phyloP scores from a whole-genome alignment of 495 filamentous ascomycete species.

The Pyronema domesticum region DNA sequence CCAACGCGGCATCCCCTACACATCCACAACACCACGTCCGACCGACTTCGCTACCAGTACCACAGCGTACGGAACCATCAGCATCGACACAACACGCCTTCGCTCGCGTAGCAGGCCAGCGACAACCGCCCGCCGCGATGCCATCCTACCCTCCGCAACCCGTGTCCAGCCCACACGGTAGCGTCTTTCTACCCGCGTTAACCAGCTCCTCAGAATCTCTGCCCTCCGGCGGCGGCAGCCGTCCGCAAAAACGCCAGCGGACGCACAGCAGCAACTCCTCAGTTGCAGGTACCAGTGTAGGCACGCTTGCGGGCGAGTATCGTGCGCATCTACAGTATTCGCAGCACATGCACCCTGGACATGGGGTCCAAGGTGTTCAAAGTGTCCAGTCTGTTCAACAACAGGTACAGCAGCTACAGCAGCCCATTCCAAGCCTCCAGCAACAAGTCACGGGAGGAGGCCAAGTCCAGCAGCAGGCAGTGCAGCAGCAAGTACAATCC shows the following conservation, averaged over 20 bases:
- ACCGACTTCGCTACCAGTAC: too few species aligned
- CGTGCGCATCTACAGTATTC: conserved; percentile 14
- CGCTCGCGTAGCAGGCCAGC: neutral
- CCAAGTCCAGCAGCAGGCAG: neutral
- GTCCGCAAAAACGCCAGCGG: conserved; percentile 19
- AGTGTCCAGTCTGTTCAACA: neutral
- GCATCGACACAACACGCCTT: neutral
- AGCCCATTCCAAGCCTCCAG: conserved; percentile 8
- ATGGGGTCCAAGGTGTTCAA: conserved; percentile 1
- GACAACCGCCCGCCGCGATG: neutral
- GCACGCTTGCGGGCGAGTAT: conserved; percentile 13
- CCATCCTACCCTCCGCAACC: neutral
- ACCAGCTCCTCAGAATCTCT: neutral
- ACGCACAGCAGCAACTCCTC: conserved; percentile 12
- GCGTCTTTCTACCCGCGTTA: neutral
- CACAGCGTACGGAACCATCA: too few species aligned
- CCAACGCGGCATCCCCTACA: too few species aligned
- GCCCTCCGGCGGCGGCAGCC: conserved; percentile 7
- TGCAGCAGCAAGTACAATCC: conserved; percentile 11
- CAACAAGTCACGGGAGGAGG: conserved; percentile 10
- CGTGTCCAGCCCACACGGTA: neutral
- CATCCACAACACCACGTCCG: too few species aligned
- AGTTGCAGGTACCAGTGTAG: conserved; percentile 8
- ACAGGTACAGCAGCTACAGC: conserved; percentile 16
- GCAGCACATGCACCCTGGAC: neutral